phyloP scores from a whole-genome alignment of 2,329 filamentous ascomycete species.

The Teratosphaeria zuluensis region DNA sequence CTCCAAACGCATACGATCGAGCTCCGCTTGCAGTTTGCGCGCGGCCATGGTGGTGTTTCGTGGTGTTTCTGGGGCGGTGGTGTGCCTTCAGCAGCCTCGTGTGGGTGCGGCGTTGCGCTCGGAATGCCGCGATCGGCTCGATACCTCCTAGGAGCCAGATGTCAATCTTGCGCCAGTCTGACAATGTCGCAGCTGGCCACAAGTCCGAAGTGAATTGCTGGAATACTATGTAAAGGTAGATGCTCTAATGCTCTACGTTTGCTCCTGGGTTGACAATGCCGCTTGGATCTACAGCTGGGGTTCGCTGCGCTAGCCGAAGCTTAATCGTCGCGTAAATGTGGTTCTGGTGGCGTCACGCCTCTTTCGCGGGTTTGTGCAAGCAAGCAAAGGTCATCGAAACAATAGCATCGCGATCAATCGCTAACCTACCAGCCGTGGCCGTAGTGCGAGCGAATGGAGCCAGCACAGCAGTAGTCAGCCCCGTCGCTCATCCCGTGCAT shows the following conservation, averaged over 20 bases:
- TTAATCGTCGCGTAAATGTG: not conserved
- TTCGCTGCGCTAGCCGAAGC: not conserved
- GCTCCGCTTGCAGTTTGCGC: constrained; percentile 93
- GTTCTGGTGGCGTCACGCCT: not conserved
- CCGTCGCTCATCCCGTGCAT: not conserved
- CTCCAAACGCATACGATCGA: constrained; percentile 64
- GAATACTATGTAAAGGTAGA: not conserved
- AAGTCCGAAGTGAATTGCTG: not conserved
- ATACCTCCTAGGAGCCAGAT: not conserved
- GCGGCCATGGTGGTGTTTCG: constrained; percentile 61
- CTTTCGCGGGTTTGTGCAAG: not conserved
- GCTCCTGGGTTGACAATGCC: not conserved
- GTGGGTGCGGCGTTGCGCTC: not conserved
- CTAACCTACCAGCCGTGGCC: not conserved
- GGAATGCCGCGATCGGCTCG: not conserved
- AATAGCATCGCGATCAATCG: not conserved
- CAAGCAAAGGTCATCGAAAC: not conserved
- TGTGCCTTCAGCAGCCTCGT: not conserved
- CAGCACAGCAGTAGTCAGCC: not conserved
- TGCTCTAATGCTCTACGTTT: not conserved
- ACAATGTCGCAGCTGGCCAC: not conserved
- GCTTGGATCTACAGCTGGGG: not conserved
- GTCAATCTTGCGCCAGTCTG: not conserved
- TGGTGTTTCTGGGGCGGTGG: not conserved
- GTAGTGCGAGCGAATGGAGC: not conserved